Base-by-base conservation (phyloP, 192 early-diverging fungal species). In the Backusella australiensis region DNA sequence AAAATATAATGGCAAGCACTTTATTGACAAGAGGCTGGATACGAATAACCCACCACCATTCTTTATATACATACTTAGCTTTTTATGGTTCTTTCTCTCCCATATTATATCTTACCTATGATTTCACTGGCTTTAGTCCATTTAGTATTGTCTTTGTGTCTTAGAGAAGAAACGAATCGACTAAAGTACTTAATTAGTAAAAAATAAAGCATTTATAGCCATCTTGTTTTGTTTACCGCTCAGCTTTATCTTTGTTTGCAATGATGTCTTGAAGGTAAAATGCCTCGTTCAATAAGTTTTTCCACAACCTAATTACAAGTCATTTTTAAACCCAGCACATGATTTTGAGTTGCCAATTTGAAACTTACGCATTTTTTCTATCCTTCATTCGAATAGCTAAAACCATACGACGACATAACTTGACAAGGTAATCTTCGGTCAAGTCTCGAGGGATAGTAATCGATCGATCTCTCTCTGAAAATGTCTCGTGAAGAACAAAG, bases 21-120 rank as follows among this genome's bases (percentile, higher is more conserved):
- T 90, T 90, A 72, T 88, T 87, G 6, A 89, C 69, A 17, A 89
- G 66, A 6, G 95, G 94, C 14, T 91, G 87, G n/a, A 96, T 59
- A 67, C 81, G 86, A 42, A 96, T 77, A 79, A 93, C 92, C 94
- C 95, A 99, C 83, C 89, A 90, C 96, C 96, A 99, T 63, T 90
- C 90, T 75, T 85, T 76, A 5, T 83, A 76, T 2, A 77, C 29
- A 49, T 35, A 17, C 36, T 34, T n/a, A 35, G n/a, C 2, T 36
- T 17, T 7, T 2, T 35, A 34, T 36, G 6, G 6, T 3, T 36
- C 6, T 35, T 68, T 17, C 15, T 8, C 35, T 34, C 32, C n/a
- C 5, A 19, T 35, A 35, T 11, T 68, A 8, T 19, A 68, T 68
- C 35, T 17, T 68, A 68, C 67, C 67, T 34, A 68, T 71, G 1